These are phyloP conservation scores for Fusarium sp. DNA, from an alignment of 2,329 filamentous ascomycete species.

Conservation along the genomic window DNA sequence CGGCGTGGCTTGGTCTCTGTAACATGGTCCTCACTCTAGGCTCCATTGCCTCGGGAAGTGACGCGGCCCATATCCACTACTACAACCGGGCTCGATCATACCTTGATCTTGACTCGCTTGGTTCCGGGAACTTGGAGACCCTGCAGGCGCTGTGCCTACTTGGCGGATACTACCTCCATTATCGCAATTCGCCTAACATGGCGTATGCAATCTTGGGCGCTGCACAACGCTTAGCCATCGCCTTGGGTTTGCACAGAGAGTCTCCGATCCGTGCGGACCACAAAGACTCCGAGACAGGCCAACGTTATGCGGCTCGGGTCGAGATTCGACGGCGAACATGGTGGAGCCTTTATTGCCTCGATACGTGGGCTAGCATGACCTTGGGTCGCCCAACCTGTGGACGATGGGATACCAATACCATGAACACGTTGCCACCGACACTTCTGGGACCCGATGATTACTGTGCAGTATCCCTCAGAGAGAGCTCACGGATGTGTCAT, in stretches of 20 bases:
- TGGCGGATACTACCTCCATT: slow-evolving; percentile 79
- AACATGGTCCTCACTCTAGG: slow-evolving; percentile 70
- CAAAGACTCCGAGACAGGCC: slow-evolving; percentile 57
- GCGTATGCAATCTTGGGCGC: slow-evolving; percentile 76
- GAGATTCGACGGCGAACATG: slow-evolving; percentile 72
- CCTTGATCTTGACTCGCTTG: slow-evolving; percentile 63
- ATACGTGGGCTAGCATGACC: slow-evolving; percentile 75
- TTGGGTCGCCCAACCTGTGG: slow-evolving; percentile 65
- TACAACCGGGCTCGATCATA: slow-evolving; percentile 63
- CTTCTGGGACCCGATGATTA: slow-evolving; percentile 38
- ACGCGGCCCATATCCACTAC: slow-evolving; percentile 63
- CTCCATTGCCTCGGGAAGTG: slow-evolving; percentile 64
- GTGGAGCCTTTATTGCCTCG: slow-evolving; percentile 76
- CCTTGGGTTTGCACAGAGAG: slow-evolving; percentile 75
- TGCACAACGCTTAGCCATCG: slow-evolving; percentile 75
- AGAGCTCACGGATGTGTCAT: slow-evolving; percentile 44
- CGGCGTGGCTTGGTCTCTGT: slow-evolving; percentile 65
- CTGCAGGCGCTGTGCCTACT: slow-evolving; percentile 75
- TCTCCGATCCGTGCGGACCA: slow-evolving; percentile 17
- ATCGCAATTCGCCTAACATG: slow-evolving; percentile 78
- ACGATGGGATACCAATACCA: slow-evolving; percentile 44
- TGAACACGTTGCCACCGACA: slow-evolving; percentile 44
- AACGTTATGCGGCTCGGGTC: slow-evolving; percentile 9
- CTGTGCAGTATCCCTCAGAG: slow-evolving; percentile 38
- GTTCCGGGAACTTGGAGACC: slow-evolving; percentile 71